These are phyloP conservation scores for Buddleja alternifolia DNA, from an alignment of 257 asterid genomes.

Conservation along the genomic window DNA sequence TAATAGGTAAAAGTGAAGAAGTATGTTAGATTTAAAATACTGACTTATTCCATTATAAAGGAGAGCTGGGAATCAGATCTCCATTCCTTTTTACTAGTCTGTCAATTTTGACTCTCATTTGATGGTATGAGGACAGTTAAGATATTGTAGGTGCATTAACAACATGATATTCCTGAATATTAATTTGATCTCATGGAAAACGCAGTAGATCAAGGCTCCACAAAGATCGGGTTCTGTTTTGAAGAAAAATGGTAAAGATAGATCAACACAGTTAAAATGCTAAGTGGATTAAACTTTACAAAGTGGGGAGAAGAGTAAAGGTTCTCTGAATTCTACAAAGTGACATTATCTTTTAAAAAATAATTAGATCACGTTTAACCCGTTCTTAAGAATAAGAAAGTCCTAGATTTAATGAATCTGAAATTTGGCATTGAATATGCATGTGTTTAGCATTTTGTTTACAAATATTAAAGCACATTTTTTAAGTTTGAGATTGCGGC, in stretches of 20 bases:
- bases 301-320: background rate
- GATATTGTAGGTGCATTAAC: background rate
- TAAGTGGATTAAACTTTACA: constrained; percentile 9
- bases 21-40: constrained; percentile 15
- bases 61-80: constrained; percentile 37
- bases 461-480: too few species aligned
- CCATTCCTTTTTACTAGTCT: constrained; percentile 29
- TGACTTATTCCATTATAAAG: constrained; percentile 20
- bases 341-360: background rate
- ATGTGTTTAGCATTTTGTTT: too few species aligned
- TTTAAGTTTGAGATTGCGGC: too few species aligned
- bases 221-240: background rate
- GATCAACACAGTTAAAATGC: background rate
- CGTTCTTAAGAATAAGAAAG: too few species aligned
- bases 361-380: background rate
- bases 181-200: background rate
- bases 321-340: constrained; percentile 1
- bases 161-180: background rate
- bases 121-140: background rate
- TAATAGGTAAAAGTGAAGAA: background rate
- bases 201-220: constrained; percentile 8
- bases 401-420: too few species aligned
- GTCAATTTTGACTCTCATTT: constrained; percentile 8
- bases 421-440: too few species aligned
- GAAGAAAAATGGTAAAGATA: background rate